phyloP scores from a whole-genome alignment of 2,329 filamentous ascomycete species.

The Diatrype stigma region DNA sequence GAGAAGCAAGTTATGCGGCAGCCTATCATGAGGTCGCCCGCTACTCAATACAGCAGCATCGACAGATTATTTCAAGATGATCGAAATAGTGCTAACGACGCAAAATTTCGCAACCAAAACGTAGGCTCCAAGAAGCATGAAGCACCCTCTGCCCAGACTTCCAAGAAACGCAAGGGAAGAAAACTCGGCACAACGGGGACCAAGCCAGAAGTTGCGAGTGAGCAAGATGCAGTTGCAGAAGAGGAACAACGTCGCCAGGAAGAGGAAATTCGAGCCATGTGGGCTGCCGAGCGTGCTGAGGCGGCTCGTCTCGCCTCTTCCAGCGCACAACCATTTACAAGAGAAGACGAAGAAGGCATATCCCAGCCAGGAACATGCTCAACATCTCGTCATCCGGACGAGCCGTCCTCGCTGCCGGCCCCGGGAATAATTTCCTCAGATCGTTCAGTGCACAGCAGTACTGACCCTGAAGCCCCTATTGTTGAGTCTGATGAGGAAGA shows the following conservation, averaged over 20 bases:
- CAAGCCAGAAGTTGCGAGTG: constrained; percentile 12
- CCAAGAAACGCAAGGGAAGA: constrained; percentile 7
- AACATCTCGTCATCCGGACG: neutral
- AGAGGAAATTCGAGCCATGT: constrained; percentile 28
- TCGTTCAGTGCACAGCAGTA: neutral
- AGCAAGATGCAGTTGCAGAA: constrained; percentile 21
- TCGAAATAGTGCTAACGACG: neutral
- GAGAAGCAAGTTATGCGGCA: neutral
- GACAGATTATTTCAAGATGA: constrained; percentile 4
- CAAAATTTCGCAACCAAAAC: constrained; percentile 6
- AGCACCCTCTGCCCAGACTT: constrained; percentile 4
- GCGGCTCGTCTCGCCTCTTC: constrained; percentile 24
- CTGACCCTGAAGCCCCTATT: neutral
- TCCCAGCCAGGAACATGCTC: neutral
- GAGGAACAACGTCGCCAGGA: constrained; percentile 25
- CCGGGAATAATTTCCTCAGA: neutral
- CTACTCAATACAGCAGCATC: neutral
- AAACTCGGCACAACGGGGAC: constrained; percentile 3
- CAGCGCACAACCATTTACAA: constrained; percentile 9
- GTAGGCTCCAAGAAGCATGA: constrained; percentile 3
- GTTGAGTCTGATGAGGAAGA: constrained; percentile 18
- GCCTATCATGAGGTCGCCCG: neutral
- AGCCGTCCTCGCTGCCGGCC: neutral
- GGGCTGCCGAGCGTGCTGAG: constrained; percentile 25
- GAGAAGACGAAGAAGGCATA: neutral